phyloP scores from a whole-genome alignment of 1,284 basidiomycete species.

The Tremellales sp. region DNA sequence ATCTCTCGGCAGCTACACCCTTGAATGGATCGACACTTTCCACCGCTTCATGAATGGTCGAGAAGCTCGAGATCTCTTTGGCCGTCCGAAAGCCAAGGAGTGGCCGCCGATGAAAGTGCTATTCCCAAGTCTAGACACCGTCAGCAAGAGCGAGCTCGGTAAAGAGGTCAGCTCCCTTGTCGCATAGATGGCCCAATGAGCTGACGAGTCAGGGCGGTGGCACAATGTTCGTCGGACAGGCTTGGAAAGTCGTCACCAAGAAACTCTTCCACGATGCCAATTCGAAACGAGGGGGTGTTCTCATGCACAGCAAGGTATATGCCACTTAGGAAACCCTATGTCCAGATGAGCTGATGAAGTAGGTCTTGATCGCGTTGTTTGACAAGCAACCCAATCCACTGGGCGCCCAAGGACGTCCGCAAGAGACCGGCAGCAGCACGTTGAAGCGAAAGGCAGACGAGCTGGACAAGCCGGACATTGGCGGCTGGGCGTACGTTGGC shows the following conservation, averaged over 20 bases:
- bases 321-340: no score
- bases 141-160: slow-evolving; percentile 30
- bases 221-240: slow-evolving; percentile 45
- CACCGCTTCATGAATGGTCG: slow-evolving; percentile 33
- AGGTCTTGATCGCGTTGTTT: slow-evolving; percentile 42
- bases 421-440: no score
- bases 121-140: slow-evolving; percentile 41
- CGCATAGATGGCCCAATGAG: background rate
- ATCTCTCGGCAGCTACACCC: slow-evolving; percentile 36
- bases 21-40: slow-evolving; percentile 43
- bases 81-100: slow-evolving; percentile 18
- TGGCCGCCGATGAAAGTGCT: slow-evolving; percentile 44
- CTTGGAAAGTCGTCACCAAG: slow-evolving; percentile 27
- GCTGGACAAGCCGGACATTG: slow-evolving; percentile 15
- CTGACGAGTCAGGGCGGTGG: slow-evolving; percentile 34
- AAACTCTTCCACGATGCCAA: slow-evolving; percentile 41
- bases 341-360: background rate
- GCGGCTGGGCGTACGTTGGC: slow-evolving; percentile 46
- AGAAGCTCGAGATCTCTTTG: slow-evolving; percentile 12
- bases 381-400: slow-evolving; percentile 26
- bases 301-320: slow-evolving; percentile 49
- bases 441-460: slow-evolving; percentile 34
- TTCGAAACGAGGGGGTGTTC: slow-evolving; percentile 44
- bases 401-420: slow-evolving; percentile 10
- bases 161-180: slow-evolving; percentile 17